These are phyloP conservation scores for Apium graveolens DNA, from an alignment of 129 eudicot genomes.

Conservation along the genomic window DNA sequence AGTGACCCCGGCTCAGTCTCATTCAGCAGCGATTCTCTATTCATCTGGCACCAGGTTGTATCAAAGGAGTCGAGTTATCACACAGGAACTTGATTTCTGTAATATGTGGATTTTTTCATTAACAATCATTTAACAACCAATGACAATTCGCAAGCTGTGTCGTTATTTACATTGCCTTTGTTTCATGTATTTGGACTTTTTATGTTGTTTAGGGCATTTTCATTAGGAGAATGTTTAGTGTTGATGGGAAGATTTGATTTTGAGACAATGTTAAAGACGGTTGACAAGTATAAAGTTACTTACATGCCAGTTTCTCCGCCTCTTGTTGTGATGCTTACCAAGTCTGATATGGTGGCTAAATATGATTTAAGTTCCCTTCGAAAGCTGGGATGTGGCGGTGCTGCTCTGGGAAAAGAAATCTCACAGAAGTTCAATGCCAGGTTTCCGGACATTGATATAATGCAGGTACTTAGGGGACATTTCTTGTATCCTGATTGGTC, in stretches of 20 bases:
- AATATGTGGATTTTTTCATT: slow-evolving; percentile 17
- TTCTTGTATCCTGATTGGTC: neutral
- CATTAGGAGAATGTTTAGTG: slow-evolving; percentile 60
- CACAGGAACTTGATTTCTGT: slow-evolving; percentile 73
- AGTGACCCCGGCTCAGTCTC: slow-evolving; percentile 32
- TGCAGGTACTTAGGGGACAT: slow-evolving; percentile 38
- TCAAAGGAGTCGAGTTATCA: slow-evolving; percentile 75
- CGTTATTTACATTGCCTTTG: slow-evolving; percentile 64
- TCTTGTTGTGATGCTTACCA: slow-evolving; percentile 77
- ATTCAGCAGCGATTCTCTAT: slow-evolving; percentile 67
- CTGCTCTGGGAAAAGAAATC: slow-evolving; percentile 77
- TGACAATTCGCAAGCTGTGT: slow-evolving; percentile 24
- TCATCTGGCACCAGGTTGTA: slow-evolving; percentile 84
- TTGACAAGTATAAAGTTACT: slow-evolving; percentile 67
- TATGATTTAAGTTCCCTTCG: slow-evolving; percentile 67
- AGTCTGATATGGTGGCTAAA: slow-evolving; percentile 50
- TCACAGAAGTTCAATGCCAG: slow-evolving; percentile 44
- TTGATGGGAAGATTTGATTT: slow-evolving; percentile 74
- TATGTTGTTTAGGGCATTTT: slow-evolving; percentile 55
- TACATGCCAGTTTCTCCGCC: slow-evolving; percentile 95
- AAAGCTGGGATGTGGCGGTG: slow-evolving; percentile 72
- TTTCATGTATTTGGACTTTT: slow-evolving; percentile 90
- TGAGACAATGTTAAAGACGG: slow-evolving; percentile 58
- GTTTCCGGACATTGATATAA: slow-evolving; percentile 51
- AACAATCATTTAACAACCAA: slow-evolving; percentile 10